Percentiles rank a stretch among this genome's conserved stretches.
These are phyloP conservation scores for Cylindrotheca fusiformis DNA, from an alignment of 108 stramenopile species.

Conservation along the genomic window DNA sequence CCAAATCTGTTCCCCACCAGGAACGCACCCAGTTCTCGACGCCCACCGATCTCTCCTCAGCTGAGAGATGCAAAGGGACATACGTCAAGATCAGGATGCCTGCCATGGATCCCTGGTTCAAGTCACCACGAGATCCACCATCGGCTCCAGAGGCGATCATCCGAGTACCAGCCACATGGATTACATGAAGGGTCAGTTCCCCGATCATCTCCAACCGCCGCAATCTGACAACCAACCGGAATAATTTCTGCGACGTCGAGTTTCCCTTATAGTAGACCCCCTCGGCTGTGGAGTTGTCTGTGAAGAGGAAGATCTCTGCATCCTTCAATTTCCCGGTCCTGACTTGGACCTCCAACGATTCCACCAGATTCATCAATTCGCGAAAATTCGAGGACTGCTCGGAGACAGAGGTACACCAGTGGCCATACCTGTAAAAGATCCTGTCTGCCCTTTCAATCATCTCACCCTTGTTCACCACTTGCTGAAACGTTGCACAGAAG, in stretches of 20 bases:
- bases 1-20: not conserved
- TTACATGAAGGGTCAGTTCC: slow-evolving; percentile 12
- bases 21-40: slow-evolving; percentile 19
- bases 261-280: slow-evolving; percentile 40
- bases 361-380: slow-evolving; percentile 20
- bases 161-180: slow-evolving; percentile 33
- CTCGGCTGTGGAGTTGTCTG: slow-evolving; percentile 41
- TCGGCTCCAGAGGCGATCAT: slow-evolving; percentile 48
- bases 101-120: slow-evolving; percentile 18
- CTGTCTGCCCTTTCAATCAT: not conserved
- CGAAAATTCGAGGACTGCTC: slow-evolving; percentile 24
- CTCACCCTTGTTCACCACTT: not conserved
- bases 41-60: slow-evolving; percentile 17
- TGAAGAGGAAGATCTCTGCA: slow-evolving; percentile 34
- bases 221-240: slow-evolving; percentile 27
- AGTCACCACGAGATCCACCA: slow-evolving; percentile 32
- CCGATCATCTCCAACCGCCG: slow-evolving; percentile 18
- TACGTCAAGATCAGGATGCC: slow-evolving; percentile 17
- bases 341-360: slow-evolving; percentile 9
- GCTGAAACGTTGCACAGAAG: slow-evolving; percentile 18
- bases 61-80: slow-evolving; percentile 25
- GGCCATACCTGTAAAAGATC: slow-evolving; percentile 2
- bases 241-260: slow-evolving; percentile 20
- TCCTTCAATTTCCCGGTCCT: slow-evolving; percentile 2
- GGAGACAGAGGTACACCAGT: slow-evolving; percentile 1